Base-by-base conservation (phyloP, 768 basidiomycete species). In the Boletus vermiculosoides region DNA sequence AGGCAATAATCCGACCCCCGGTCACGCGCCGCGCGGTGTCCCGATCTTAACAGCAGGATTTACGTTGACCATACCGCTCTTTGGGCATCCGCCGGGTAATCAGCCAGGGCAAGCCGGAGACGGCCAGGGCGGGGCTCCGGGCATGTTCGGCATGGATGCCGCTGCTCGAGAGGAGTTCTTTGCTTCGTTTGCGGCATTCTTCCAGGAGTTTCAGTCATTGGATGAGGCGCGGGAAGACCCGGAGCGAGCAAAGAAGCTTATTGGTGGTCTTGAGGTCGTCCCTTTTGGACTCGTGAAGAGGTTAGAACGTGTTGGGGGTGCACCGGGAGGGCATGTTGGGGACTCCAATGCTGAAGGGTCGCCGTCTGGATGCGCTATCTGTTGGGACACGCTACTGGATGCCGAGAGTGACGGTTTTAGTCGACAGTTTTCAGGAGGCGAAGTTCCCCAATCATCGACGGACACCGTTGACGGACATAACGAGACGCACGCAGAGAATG, bases 361-460 rank as follows among this genome's bases (percentile, higher is more conserved):
- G 42, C 59, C 73, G 2, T 78, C 82, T 15, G 74, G 73, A 12
- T 91, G 89, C 65, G 87, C 89, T 2, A 82, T 91, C 45, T 92
- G 89, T 66, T 90, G 87, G 87, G 89, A 91, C 62, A 75, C 74
- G 33, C 64, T 90, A 20, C 69, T 91, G 52, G 77, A 81, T 45
- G 63, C 62, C 62, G 76, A 64, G 76, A 80, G 56, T 67, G 81
- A 71, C 37, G 66, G 64, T 9, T 74, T 61, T 37, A 58, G n/a
- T 18, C 65, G 52, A 4, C 59, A 64, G 2, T 22, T 54, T 40
- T 52, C 50, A 4, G 69, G 45, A 45, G 42, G 46, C 20, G 59
- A 57, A 18, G 51, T 18, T 2, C 33, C 52, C 2, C 59, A 44
- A 22, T 22, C 55, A n/a, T 55, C 46, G 11, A 47, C 46, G 31